Conservation (phyloP, 345 rosid genomes). For the Clarkia xantiana region DNA sequence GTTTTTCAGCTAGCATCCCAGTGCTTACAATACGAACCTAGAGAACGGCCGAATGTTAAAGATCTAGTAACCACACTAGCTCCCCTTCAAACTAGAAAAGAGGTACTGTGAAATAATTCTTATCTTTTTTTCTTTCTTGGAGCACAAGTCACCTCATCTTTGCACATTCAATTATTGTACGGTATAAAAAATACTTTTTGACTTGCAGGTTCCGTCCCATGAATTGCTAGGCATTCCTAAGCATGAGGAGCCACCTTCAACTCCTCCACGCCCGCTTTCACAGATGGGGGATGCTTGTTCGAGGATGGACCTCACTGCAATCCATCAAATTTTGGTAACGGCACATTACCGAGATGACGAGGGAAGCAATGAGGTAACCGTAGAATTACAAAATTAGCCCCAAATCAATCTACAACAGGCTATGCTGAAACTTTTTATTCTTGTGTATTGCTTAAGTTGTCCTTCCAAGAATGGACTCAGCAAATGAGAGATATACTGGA, state of each 20-base stretch:
- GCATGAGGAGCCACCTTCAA: conserved; percentile 51
- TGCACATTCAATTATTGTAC: neutral
- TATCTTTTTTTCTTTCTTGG: too few relatives aligned
- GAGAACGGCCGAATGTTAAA: conserved; percentile 53
- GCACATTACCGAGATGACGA: conserved; percentile 82
- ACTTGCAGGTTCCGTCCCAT: conserved; percentile 47
- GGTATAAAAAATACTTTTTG: too few relatives aligned
- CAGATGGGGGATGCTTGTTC: conserved; percentile 72
- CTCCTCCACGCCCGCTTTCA: conserved; percentile 50
- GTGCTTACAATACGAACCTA: conserved; percentile 70
- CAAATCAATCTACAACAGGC: neutral
- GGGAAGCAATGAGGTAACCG: conserved; percentile 64
- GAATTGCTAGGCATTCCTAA: conserved; percentile 65
- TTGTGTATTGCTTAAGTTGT: conserved; percentile 44
- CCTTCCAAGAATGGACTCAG: conserved; percentile 95
- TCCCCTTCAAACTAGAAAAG: conserved; percentile 47
- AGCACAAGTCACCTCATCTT: too few relatives aligned
- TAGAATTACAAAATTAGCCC: neutral
- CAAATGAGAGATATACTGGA: conserved; percentile 80
- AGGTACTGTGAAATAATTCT: conserved; percentile 22
- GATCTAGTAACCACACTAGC: conserved; percentile 53
- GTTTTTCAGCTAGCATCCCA: conserved; percentile 66
- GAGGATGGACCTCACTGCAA: conserved; percentile 71
- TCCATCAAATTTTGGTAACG: conserved; percentile 69
- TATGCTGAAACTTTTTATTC: neutral